phyloP scores from a whole-genome alignment of 2,329 filamentous ascomycete genomes.

The Aspergillaceae sp. region DNA sequence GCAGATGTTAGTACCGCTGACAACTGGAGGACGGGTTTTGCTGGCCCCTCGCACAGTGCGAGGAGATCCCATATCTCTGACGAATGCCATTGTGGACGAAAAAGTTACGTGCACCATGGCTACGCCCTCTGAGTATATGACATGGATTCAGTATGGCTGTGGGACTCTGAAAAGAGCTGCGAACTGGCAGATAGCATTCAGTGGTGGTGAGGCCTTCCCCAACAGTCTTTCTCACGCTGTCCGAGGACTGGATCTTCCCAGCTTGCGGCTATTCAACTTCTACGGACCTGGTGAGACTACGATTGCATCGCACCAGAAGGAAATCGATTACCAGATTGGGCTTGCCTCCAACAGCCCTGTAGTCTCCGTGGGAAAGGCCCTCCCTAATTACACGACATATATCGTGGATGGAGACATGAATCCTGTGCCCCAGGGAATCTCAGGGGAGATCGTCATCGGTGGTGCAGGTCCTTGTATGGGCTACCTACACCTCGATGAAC shows the following conservation, averaged over 20 bases:
- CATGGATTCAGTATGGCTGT: constrained; percentile 1
- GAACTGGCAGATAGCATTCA: background rate
- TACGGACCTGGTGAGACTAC: constrained; percentile 1
- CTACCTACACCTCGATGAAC: background rate
- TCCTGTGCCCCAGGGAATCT: background rate
- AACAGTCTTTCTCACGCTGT: background rate
- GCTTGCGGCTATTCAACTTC: background rate
- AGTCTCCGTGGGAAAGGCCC: background rate
- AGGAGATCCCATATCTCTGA: constrained; percentile 6
- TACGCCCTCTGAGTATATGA: constrained; percentile 10
- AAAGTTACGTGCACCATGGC: constrained; percentile 4
- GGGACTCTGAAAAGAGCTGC: background rate
- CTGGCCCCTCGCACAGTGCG: constrained; percentile 1
- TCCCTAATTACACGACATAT: background rate
- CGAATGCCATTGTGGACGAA: constrained; percentile 2
- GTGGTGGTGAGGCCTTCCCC: background rate
- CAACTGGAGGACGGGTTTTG: constrained; percentile 4
- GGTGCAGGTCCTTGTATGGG: background rate
- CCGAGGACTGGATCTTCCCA: background rate
- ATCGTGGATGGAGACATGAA: background rate
- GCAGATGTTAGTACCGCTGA: constrained; percentile 7
- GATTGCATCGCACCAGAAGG: background rate
- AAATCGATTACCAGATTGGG: background rate
- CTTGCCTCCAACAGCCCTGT: background rate
- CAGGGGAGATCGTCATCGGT: background rate